phyloP scores from a whole-genome alignment of 352 stramenopile species.

The Phytophthora tentaculata region DNA sequence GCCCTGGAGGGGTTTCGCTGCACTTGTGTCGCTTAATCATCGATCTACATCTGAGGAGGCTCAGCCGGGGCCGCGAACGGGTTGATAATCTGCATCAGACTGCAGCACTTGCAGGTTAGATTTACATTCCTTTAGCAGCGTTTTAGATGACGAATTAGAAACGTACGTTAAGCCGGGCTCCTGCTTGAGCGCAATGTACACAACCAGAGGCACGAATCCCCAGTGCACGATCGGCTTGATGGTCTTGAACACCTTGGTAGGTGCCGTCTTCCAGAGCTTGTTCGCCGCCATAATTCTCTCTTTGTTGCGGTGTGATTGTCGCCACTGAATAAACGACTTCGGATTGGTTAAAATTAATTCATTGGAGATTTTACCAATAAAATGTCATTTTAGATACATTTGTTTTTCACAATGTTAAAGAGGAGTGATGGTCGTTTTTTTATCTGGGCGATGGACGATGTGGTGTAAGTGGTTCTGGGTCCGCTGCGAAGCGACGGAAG shows the following conservation, averaged over 20 bases:
- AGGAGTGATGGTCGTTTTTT: conserved; percentile 1
- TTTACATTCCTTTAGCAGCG: conserved; percentile 7
- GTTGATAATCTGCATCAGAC: conserved; percentile 78
- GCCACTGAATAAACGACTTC: conserved; percentile 21
- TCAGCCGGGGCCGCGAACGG: conserved; percentile 72
- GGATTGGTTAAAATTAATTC: conserved; percentile 16
- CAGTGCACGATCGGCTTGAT: conserved; percentile 88
- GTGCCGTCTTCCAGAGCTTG: conserved; percentile 83
- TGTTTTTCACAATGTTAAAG: too few relatives aligned
- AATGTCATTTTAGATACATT: too few relatives aligned
- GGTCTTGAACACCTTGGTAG: conserved; percentile 78
- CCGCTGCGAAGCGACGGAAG: conserved; percentile 66
- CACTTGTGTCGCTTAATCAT: neutral
- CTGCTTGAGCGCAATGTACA: conserved; percentile 84
- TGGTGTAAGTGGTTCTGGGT: conserved; percentile 38
- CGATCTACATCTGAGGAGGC: conserved; percentile 51
- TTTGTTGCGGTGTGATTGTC: neutral
- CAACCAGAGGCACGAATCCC: conserved; percentile 80
- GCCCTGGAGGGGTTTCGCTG: neutral
- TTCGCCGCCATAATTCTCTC: conserved; percentile 38
- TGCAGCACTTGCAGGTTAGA: conserved; percentile 32
- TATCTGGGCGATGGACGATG: conserved; percentile 15
- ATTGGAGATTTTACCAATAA: conserved; percentile 23
- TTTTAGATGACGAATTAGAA: neutral
- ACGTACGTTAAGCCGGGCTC: conserved; percentile 77